Evolutionary conservation across 495 filamentous ascomycete genomes (phyloP).

Genomic region (Annulohypoxylon maeteangense): DNA sequence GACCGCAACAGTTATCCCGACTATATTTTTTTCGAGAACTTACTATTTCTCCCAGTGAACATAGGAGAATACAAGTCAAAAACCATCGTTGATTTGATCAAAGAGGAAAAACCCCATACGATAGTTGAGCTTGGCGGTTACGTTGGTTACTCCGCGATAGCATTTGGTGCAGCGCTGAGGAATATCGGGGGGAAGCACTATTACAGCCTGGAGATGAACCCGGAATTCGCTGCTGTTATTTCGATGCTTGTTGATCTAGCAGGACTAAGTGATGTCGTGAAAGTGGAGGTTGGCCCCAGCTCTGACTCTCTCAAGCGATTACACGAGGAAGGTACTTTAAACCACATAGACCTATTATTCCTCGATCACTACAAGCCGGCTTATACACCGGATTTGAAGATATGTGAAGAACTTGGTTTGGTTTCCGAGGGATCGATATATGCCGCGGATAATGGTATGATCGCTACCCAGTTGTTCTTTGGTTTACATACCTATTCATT

Average conservation of each 20-base stretch:
- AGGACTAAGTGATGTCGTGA: conserved; percentile 71
- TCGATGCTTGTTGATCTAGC: conserved; percentile 72
- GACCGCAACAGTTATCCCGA: no score
- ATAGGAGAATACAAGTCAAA: conserved; percentile 77
- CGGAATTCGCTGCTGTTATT: conserved; percentile 73
- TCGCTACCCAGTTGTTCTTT: neutral
- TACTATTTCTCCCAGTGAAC: conserved; percentile 60
- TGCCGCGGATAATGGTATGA: conserved; percentile 72
- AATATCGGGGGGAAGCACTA: conserved; percentile 69
- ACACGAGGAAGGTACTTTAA: conserved; percentile 59
- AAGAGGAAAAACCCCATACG: conserved; percentile 67
- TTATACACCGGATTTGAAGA: conserved; percentile 76
- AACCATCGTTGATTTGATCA: conserved; percentile 72
- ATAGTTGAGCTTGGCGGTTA: conserved; percentile 88
- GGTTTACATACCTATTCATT: neutral
- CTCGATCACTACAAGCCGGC: conserved; percentile 80
- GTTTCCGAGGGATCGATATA: conserved; percentile 70
- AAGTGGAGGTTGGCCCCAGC: conserved; percentile 73
- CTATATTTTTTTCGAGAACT: neutral
- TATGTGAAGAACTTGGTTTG: conserved; percentile 73
- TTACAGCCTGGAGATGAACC: conserved; percentile 73
- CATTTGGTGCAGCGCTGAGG: conserved; percentile 72
- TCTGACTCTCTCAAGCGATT: conserved; percentile 68
- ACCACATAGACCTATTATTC: conserved; percentile 73
- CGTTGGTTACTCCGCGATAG: conserved; percentile 80